A percentile compares a stretch with the other conserved stretches of the same genome.
phyloP scores from a whole-genome alignment of 495 filamentous ascomycete species.

The Aspergillus sclerotiicarbonarius region DNA sequence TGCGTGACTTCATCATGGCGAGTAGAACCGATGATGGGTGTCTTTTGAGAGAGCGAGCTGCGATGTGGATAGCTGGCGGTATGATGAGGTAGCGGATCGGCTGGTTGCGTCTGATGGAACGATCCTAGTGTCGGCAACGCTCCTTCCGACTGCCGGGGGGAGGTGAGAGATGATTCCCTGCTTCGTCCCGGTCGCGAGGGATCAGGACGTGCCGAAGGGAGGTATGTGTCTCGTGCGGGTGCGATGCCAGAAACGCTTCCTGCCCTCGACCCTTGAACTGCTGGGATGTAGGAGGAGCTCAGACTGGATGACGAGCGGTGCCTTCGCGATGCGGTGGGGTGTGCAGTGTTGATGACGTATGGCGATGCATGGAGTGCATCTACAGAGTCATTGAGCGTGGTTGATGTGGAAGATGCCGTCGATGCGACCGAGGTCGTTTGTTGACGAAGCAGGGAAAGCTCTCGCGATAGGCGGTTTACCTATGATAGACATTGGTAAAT shows the following conservation, averaged over 20 bases:
- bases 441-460: constrained; percentile 75
- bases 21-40: constrained; percentile 20
- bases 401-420: constrained; percentile 72
- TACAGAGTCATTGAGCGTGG: constrained; percentile 53
- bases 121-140: constrained; percentile 34
- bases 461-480: constrained; percentile 90
- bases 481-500: constrained; percentile 26
- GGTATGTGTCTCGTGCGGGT: constrained; percentile 41
- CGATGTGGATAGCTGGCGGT: constrained; percentile 32
- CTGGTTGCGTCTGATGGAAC: constrained; percentile 26
- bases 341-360: constrained; percentile 46
- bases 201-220: constrained; percentile 28
- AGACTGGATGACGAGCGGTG: constrained; percentile 65
- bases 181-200: constrained; percentile 31
- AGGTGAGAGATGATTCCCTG: constrained; percentile 43
- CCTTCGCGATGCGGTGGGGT: constrained; percentile 57
- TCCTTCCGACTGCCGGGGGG: constrained; percentile 41
- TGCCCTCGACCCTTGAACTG: constrained; percentile 42
- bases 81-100: constrained; percentile 28
- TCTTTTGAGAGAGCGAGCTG: constrained; percentile 30
- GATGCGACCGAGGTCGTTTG: constrained; percentile 80
- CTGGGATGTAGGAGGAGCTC: constrained; percentile 49
- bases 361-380: constrained; percentile 47
- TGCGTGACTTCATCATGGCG: constrained; percentile 69
- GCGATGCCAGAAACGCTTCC: constrained; percentile 49